Percentiles rank a stretch among this genome's conserved stretches.
phyloP scores from a whole-genome alignment of 768 basidiomycete species.

The Serpula lacrymans region DNA sequence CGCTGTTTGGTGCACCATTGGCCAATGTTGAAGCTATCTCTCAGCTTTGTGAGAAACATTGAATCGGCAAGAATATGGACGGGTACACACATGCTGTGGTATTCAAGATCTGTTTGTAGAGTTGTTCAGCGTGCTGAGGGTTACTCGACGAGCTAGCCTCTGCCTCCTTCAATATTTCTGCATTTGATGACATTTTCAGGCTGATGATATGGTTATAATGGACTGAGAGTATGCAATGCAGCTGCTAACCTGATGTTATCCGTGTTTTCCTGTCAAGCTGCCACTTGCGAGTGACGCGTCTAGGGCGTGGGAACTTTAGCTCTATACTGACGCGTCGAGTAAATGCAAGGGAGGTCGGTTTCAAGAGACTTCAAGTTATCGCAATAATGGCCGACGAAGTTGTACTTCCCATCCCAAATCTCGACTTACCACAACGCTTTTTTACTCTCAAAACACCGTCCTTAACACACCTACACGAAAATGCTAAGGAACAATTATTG shows the following conservation, averaged over 20 bases:
- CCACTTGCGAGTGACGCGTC: conserved; percentile 30
- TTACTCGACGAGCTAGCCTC: conserved; percentile 40
- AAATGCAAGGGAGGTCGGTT: too few relatives aligned
- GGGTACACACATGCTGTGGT: conserved; percentile 32
- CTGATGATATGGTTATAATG: too few relatives aligned
- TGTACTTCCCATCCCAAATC: conserved; percentile 84
- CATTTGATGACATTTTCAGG: conserved; percentile 22
- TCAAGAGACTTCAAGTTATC: background rate
- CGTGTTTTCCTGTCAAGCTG: too few relatives aligned
- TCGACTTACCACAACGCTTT: conserved; percentile 73
- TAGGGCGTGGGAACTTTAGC: conserved; percentile 25
- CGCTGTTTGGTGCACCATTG: conserved; percentile 33
- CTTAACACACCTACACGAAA: conserved; percentile 60
- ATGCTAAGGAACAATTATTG: conserved; percentile 62
- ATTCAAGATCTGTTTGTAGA: conserved; percentile 71
- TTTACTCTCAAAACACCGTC: conserved; percentile 67
- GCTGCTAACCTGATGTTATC: too few relatives aligned
- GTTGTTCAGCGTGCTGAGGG: conserved; percentile 60
- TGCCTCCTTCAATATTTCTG: conserved; percentile 43
- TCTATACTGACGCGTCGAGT: conserved; percentile 33
- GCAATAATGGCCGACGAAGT: conserved; percentile 75
- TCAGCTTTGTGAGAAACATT: too few relatives aligned
- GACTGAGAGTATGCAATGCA: too few relatives aligned
- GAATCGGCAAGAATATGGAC: too few relatives aligned
- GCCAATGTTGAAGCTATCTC: conserved; percentile 24